These are phyloP conservation scores for Aureobasidium uvarum DNA, from an alignment of 2,329 filamentous ascomycete species.

Conservation along the genomic window DNA sequence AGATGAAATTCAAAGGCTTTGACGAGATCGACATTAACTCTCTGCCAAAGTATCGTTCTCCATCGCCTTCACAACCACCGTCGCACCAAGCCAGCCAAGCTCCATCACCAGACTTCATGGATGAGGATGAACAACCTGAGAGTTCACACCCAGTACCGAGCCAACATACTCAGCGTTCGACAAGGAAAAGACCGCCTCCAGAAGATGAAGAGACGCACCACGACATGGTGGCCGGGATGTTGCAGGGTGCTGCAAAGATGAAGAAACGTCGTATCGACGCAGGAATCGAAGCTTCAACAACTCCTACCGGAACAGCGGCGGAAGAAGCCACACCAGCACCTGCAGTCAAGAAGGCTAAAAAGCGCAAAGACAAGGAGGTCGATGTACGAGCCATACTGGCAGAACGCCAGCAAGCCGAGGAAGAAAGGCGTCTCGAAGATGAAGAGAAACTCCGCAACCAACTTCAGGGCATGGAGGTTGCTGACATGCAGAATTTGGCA, in stretches of 20 bases:
- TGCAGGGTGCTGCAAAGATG: conserved; percentile 72
- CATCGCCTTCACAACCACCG: conserved; percentile 20
- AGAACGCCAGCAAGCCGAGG: conserved; percentile 53
- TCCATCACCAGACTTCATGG: conserved; percentile 30
- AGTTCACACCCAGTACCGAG: conserved; percentile 35
- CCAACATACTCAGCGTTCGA: conserved; percentile 31
- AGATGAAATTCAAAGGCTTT: conserved; percentile 59
- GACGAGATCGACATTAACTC: conserved; percentile 41
- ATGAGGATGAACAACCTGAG: conserved; percentile 27
- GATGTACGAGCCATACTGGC: conserved; percentile 66
- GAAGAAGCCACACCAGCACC: conserved; percentile 19
- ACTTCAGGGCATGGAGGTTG: conserved; percentile 65
- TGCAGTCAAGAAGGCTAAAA: conserved; percentile 41
- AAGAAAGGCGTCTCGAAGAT: conserved; percentile 58
- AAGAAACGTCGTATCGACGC: conserved; percentile 72
- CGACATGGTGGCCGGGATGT: conserved; percentile 67
- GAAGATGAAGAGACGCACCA: conserved; percentile 31
- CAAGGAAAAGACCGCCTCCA: conserved; percentile 35
- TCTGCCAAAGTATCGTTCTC: conserved; percentile 30
- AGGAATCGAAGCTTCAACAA: conserved; percentile 3
- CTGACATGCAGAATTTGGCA: conserved; percentile 69
- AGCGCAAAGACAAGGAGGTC: conserved; percentile 58
- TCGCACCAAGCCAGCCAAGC: conserved; percentile 31
- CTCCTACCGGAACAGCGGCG: background rate
- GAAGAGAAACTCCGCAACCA: conserved; percentile 60